Evolutionary conservation across 2,329 filamentous ascomycete species (phyloP).

Genomic region (Daldinia eschscholtzii): DNA sequence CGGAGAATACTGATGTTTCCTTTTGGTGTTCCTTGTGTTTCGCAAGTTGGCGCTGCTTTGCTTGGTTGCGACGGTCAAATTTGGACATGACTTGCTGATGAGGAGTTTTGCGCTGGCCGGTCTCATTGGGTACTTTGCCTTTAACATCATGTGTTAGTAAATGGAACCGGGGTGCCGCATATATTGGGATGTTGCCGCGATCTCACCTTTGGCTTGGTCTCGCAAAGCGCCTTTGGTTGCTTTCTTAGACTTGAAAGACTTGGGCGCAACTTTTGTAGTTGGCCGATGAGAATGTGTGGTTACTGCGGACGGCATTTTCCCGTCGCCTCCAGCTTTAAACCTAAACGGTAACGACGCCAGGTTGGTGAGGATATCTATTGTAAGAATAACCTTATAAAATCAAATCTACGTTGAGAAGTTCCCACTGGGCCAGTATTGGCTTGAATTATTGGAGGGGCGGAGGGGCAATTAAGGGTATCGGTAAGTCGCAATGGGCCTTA

Average conservation of each 20-base stretch:
- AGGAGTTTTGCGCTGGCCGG: conserved; percentile 83
- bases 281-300: conserved; percentile 87
- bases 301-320: conserved; percentile 79
- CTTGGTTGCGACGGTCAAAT: conserved; percentile 93
- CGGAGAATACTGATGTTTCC: conserved; percentile 84
- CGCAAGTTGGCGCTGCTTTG: conserved; percentile 85
- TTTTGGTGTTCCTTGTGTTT: conserved; percentile 88
- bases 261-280: conserved; percentile 89
- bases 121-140: conserved; percentile 85
- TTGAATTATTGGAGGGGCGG: conserved; percentile 39
- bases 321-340: conserved; percentile 84
- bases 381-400: not conserved
- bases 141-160: conserved; percentile 32
- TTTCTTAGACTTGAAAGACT: conserved; percentile 93
- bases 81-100: conserved; percentile 99
- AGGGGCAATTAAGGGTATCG: conserved; percentile 36
- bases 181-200: conserved; percentile 1
- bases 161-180: not conserved
- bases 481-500: conserved; percentile 32
- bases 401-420: conserved; percentile 3
- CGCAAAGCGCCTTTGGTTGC: conserved; percentile 89
- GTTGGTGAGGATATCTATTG: conserved; percentile 53
- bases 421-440: conserved; percentile 5
- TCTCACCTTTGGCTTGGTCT: conserved; percentile 83
- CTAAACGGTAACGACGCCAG: conserved; percentile 83